Evolutionary conservation across 1,284 basidiomycete species (phyloP).

Genomic region (Apiotrichum porosum): DNA sequence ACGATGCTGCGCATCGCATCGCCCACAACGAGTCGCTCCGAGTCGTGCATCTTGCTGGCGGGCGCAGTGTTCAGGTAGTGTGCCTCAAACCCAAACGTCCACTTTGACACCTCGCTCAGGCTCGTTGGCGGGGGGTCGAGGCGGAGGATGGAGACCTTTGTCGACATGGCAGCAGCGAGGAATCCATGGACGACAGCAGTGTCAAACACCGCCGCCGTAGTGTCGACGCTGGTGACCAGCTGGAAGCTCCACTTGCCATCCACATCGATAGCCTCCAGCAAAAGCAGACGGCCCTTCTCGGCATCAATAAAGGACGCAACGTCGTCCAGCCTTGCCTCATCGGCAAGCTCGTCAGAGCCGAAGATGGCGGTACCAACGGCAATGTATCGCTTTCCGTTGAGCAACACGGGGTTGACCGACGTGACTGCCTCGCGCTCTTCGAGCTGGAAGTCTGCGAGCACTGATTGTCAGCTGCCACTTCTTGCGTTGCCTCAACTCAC

Average conservation of each 20-base stretch:
- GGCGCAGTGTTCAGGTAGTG: constrained; percentile 51
- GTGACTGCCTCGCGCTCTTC: constrained; percentile 32
- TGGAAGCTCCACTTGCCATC: constrained; percentile 20
- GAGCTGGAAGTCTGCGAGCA: constrained; percentile 25
- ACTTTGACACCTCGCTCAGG: constrained; percentile 56
- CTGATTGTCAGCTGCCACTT: constrained; percentile 15
- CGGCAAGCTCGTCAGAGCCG: constrained; percentile 24
- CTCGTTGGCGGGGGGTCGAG: constrained; percentile 4
- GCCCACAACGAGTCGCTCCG: constrained; percentile 59
- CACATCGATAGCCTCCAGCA: constrained; percentile 23
- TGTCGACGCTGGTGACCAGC: constrained; percentile 18
- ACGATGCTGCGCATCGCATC: constrained; percentile 81
- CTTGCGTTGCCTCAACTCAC: constrained; percentile 50
- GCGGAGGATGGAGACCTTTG: constrained; percentile 51
- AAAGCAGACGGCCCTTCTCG: constrained; percentile 36
- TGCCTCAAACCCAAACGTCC: constrained; percentile 76
- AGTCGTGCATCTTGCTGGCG: constrained; percentile 23
- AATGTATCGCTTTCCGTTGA: constrained; percentile 34
- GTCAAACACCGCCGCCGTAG: constrained; percentile 15
- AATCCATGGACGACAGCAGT: constrained; percentile 36
- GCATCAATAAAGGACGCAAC: constrained; percentile 19
- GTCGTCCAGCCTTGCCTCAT: constrained; percentile 24
- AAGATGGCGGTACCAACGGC: constrained; percentile 43
- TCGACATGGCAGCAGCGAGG: constrained; percentile 63
- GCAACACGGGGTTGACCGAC: constrained; percentile 21